Base-by-base conservation (phyloP, 106 monocot species). In the Allium sativum region DNA sequence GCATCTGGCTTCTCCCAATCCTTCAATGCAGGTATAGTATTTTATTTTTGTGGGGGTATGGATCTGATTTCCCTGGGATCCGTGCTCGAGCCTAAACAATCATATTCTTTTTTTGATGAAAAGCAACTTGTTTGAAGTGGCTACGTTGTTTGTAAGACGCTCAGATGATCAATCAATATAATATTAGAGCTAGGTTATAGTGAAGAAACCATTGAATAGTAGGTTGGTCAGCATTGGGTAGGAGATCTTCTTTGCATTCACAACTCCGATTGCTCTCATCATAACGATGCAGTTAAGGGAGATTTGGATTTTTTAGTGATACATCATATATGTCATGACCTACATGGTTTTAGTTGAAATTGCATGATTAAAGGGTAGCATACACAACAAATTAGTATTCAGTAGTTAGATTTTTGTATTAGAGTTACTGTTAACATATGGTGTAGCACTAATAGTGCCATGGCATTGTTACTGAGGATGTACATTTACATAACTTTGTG, bases 1-100 rank as follows among this genome's bases (percentile, higher is more conserved):
- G 78, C 92, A 87, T 61, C 81, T 92, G 11, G 83, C 92, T 4
- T 86, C 90, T 18, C 83, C 85, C 41, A 75, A 72, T 66, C 79
- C 73, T 11, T 74, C 82, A 61, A 74, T 83, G 75, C 87, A 84
- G 82, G 92, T 92, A 70, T 0, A n/a, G 10, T 21, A 8, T 43
- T 21, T 7, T 12, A 44, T 40, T 52, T 42, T 16, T 45, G 31
- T 31, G 31, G 31, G 42, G 18, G 13, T 12, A 40, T 42, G 12
- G 64, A 56, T 73, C 47, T 19, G 13, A 16, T 12, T 52, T 52
- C 42, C 5, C 21, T 54, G n/a, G 56, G 12, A 31, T 21, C 12
- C 14, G 59, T 31, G 31, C 31, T 31, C 5, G 31, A 31, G 5
- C 31, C 31, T 3, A 31, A 31, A n/a, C n/a, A n/a, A 58, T 58